A percentile compares a stretch with the other conserved stretches of the same genome.
These are phyloP conservation scores for Chaetomium globosum DNA, from an alignment of 2,329 filamentous ascomycete species.

Conservation along the genomic window DNA sequence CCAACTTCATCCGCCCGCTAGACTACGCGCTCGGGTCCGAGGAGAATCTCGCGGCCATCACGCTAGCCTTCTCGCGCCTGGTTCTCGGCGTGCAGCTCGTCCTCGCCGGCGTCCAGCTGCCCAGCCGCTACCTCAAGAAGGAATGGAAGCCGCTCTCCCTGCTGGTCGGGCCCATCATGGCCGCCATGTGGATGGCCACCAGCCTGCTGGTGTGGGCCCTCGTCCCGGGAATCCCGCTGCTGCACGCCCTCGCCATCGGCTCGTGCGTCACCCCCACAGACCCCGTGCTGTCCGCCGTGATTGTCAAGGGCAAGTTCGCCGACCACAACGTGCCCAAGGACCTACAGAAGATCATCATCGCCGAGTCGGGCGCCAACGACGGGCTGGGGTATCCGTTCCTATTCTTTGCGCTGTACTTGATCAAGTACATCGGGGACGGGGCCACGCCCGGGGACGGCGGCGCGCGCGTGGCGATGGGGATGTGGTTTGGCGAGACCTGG, in stretches of 20 bases:
- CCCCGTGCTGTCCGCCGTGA: constrained; percentile 82
- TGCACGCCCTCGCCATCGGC: constrained; percentile 78
- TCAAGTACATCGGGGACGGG: constrained; percentile 70
- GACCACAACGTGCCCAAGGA: constrained; percentile 84
- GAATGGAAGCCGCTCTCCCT: constrained; percentile 77
- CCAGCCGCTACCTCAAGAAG: constrained; percentile 74
- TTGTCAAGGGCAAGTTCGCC: constrained; percentile 91
- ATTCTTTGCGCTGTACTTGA: constrained; percentile 80
- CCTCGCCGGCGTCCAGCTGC: constrained; percentile 83
- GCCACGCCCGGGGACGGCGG: constrained; percentile 60
- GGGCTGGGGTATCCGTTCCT: constrained; percentile 87
- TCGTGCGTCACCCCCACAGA: constrained; percentile 93
- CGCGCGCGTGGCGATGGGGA: constrained; percentile 66
- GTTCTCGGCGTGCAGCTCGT: constrained; percentile 90
- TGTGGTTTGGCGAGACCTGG: constrained; percentile 88
- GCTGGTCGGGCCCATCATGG: constrained; percentile 83
- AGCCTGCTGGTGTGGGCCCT: constrained; percentile 77
- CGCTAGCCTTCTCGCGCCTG: constrained; percentile 80
- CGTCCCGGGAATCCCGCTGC: constrained; percentile 69
- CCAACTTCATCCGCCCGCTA: constrained; percentile 73
- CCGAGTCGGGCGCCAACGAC: constrained; percentile 86
- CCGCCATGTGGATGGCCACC: constrained; percentile 82
- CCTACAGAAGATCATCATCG: constrained; percentile 77
- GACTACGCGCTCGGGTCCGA: constrained; percentile 67
- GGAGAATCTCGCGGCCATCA: constrained; percentile 68